Evolutionary conservation across 164 flowering plant genomes (phyloP), one percentile per base, ranked within the genome.

Genomic region (Vitis rupestris): DNA sequence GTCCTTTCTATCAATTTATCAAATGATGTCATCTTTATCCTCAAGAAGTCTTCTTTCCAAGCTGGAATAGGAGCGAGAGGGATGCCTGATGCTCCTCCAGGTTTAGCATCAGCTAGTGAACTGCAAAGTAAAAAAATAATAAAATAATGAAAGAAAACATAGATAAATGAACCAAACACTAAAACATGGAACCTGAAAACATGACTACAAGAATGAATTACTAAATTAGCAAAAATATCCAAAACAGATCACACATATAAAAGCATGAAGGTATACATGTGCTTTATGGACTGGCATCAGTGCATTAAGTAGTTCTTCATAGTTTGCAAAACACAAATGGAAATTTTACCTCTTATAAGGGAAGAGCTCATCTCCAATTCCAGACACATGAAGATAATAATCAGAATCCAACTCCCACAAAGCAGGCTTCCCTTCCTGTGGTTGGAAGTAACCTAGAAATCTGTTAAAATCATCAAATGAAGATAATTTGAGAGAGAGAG

Each of bases 331-430:
- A 29, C 17, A 16, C 19, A 9, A 30, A 19, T 51, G 37, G 16
- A 69, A 51, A 6, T 15, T 63, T 74, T 80, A 90, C 97, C 88
- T 69, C 37, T 70, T 75, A 71, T 70, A 75, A 4, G 84, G 85
- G 71, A 85, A 71, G 48, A 83, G 70, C 59, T 90, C 94, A 76
- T 95, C 99, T 65, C 91, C 93, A 69, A 82, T 80, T 61, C 96
- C 99, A 60, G 89, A 87, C 13, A 93, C 94, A 77, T 95, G 99
- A 74, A 95, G 98, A 83, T 95, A 91, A 68, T 95, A 95, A 80
- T 95, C 98, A 62, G 97, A 90, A 78, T 95, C 98, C 82, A 95
- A 80, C 73, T 95, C 99, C 99, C 98, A 95, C 5, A 95, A 86
- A 63, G 99, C 97, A 78, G 99, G 88, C 72, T 90, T 93, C 72